Evolutionary conservation across 2,329 filamentous ascomycete genomes (phyloP).

Genomic region (Aaosphaeria pasadenensis): DNA sequence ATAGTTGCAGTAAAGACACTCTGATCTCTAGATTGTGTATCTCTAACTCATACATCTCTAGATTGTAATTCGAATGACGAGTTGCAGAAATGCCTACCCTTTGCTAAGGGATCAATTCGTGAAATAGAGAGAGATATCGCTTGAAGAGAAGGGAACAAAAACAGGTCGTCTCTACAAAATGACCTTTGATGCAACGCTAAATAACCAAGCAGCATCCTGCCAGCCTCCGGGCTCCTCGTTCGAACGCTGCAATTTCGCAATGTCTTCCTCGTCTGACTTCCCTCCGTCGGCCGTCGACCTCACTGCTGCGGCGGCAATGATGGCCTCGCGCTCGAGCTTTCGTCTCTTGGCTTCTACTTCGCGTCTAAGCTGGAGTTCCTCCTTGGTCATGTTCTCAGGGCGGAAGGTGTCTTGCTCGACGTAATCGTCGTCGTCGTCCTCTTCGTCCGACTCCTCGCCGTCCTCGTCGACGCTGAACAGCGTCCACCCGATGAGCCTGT

Average conservation of each 20-base stretch:
- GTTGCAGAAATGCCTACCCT: no score
- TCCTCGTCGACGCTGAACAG: conserved; percentile 55
- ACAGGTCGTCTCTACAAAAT: conserved; percentile 17
- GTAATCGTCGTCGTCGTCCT: conserved; percentile 27
- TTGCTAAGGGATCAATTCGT: no score
- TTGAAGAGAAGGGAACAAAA: background rate
- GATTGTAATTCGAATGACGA: background rate
- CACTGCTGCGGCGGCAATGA: conserved; percentile 35
- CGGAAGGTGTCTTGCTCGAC: conserved; percentile 18
- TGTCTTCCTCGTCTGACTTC: conserved; percentile 17
- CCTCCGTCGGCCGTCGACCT: conserved; percentile 27
- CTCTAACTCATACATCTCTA: background rate
- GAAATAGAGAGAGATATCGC: no score
- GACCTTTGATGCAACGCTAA: conserved; percentile 52
- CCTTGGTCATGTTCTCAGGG: conserved; percentile 31
- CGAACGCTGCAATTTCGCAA: conserved; percentile 1
- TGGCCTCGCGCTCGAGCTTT: conserved; percentile 35
- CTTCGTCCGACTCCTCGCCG: conserved; percentile 34
- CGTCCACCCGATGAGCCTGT: conserved; percentile 57
- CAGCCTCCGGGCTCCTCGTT: conserved; percentile 47
- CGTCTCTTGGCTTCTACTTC: conserved; percentile 36
- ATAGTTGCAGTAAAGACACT: background rate
- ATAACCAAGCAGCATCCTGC: conserved; percentile 58
- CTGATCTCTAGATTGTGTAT: background rate
- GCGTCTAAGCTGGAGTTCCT: conserved; percentile 34